phyloP scores from a whole-genome alignment of 1,284 basidiomycete genomes.

The Puccinia polysora region DNA sequence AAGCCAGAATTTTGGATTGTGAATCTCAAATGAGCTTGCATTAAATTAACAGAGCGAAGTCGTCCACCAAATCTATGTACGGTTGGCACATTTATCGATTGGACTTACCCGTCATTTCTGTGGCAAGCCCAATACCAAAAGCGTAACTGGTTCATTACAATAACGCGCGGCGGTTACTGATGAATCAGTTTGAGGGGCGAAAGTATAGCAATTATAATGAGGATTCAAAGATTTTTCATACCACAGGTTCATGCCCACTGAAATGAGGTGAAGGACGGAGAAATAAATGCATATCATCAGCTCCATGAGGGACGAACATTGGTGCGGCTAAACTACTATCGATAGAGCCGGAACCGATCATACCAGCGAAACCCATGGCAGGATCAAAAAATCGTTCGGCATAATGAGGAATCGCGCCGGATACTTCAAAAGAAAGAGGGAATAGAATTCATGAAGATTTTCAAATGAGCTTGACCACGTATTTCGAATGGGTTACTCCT shows the following conservation, averaged over 20 bases:
- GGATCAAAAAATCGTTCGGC: conserved; percentile 25
- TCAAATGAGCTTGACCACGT: too few species aligned
- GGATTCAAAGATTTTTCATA: background rate
- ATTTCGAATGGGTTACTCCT: too few species aligned
- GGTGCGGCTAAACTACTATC: background rate
- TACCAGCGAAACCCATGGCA: conserved; percentile 39
- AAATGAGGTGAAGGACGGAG: background rate
- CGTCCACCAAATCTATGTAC: background rate
- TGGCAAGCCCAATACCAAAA: background rate
- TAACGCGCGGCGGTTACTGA: background rate
- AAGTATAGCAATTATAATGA: background rate
- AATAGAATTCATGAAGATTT: too few species aligned
- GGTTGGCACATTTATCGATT: background rate
- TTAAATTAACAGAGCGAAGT: background rate
- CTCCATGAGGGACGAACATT: background rate
- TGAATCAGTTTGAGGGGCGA: background rate
- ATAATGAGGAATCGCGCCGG: conserved; percentile 31
- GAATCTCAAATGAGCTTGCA: conserved; percentile 57
- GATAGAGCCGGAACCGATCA: background rate
- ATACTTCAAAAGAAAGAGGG: too few species aligned
- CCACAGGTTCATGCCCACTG: conserved; percentile 30
- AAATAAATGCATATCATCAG: background rate
- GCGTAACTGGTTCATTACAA: background rate
- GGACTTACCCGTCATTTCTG: background rate
- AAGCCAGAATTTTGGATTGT: conserved; percentile 49